phyloP scores from a whole-genome alignment of 768 basidiomycete species.

The Hygrocybe coccinea region DNA sequence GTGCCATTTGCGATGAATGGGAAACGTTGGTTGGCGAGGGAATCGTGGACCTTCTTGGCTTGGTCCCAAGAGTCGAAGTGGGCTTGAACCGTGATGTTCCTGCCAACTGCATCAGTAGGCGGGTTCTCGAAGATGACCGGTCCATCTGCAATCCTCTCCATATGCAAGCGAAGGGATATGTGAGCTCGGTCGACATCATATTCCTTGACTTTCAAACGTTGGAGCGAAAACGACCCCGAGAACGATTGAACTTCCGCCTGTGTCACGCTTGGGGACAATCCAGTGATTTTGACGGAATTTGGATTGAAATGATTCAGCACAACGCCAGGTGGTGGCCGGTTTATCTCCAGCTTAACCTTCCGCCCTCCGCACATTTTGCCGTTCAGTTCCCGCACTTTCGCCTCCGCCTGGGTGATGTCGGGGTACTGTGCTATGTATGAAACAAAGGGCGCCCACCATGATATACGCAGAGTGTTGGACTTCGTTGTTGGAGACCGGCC shows the following conservation, averaged over 20 bases:
- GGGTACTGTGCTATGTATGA: constrained; percentile 43
- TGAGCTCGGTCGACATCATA: constrained; percentile 20
- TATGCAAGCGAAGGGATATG: constrained; percentile 20
- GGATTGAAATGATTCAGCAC: constrained; percentile 22
- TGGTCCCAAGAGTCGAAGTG: constrained; percentile 48
- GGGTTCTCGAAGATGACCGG: constrained; percentile 22
- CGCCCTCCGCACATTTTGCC: constrained; percentile 35
- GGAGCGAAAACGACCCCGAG: constrained; percentile 22
- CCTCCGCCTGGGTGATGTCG: constrained; percentile 27
- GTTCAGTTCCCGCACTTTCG: constrained; percentile 37
- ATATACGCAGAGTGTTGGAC: constrained; percentile 41
- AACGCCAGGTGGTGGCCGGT: constrained; percentile 33
- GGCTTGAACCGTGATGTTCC: constrained; percentile 35
- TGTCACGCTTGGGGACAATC: constrained; percentile 31
- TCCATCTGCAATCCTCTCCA: constrained; percentile 8
- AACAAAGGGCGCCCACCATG: constrained; percentile 48
- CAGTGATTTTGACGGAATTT: constrained; percentile 40
- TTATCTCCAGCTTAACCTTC: constrained; percentile 44
- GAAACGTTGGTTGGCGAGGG: constrained; percentile 32
- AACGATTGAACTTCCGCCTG: constrained; percentile 26
- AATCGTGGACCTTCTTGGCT: constrained; percentile 37
- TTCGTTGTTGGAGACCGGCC: constrained; percentile 28
- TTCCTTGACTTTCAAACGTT: constrained; percentile 19
- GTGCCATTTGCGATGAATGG: constrained; percentile 27
- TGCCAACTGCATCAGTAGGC: constrained; percentile 20